Evolutionary conservation across 257 asterid species (phyloP), one percentile per base, ranked within the genome.

Genomic region (Jacaranda mimosifolia): DNA sequence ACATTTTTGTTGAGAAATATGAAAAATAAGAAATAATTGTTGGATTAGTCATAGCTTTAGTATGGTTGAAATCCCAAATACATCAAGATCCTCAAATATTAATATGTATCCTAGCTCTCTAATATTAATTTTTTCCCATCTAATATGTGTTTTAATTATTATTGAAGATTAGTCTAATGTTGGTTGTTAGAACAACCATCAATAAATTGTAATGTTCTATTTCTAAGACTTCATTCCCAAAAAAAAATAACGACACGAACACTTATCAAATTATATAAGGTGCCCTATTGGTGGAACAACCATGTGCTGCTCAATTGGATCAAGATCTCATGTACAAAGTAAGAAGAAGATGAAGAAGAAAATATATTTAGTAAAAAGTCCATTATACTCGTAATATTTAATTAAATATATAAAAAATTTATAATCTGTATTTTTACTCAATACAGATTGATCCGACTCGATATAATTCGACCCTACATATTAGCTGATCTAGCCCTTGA

Each of bases 141-240:
- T 65, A n/a, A 8, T 40, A 38, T 13, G 70, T 12, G 26, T 63
- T 63, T 17, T 40, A 65, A 65, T 65, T 65, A 65, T 65, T 15
- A 65, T 39, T 63, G 6, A 17, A 14, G 17, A 66, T 18, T 42
- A 42, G 36, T 42, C 32, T 39, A 66, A 66, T 42, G 17, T 66
- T 42, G 72, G 55, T 66, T 42, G 72, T 45, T 66, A n/a, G 55
- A 66, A 66, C 17, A 7, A 17, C 18, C 57, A 63, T 63, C 4
- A 48, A 48, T 42, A 39, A n/a, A 15, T 64, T 38, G 32, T 42
- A 64, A 15, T 21, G n/a, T 59, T 26, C n/a, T 10, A 62, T 3
- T 62, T 32, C 45, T 62, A 62, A n/a, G 18, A 56, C 63, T 18
- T 7, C 12, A 18, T 7, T 7, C 36, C 36, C 8, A 56, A 56